phyloP scores from a whole-genome alignment of 345 rosid species.

The Syzygium jambos region DNA sequence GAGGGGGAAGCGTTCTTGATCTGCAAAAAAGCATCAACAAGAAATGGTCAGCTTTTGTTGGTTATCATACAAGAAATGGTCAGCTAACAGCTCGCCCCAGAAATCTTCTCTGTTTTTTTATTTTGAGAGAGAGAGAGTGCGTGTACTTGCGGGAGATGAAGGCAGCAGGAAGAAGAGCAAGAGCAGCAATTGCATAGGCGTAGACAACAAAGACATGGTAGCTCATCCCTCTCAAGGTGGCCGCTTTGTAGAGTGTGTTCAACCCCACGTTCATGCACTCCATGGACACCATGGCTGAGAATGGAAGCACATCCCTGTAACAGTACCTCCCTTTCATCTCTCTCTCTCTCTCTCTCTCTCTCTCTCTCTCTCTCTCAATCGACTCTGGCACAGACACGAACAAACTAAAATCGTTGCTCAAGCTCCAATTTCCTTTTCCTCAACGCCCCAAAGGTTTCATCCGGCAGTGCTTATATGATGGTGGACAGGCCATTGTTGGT shows the following conservation, averaged over 20 bases:
- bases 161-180: conserved; percentile 76
- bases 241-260: conserved; percentile 87
- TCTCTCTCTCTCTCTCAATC: background rate
- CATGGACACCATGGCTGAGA: conserved; percentile 57
- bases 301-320: conserved; percentile 52
- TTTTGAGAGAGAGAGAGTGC: background rate
- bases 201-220: conserved; percentile 69
- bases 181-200: conserved; percentile 73
- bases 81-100: conserved; percentile 12
- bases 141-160: conserved; percentile 62
- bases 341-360: background rate
- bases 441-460: background rate
- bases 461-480: background rate
- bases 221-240: conserved; percentile 72
- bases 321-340: conserved; percentile 19
- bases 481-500: background rate
- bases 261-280: conserved; percentile 60
- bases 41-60: conserved; percentile 8
- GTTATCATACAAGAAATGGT: background rate
- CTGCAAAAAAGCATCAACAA: conserved; percentile 22
- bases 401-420: background rate
- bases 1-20: conserved; percentile 67
- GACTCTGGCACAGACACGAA: background rate
- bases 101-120: background rate
- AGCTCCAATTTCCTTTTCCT: background rate